Percentiles rank a stretch among this genome's conserved stretches.
These are phyloP conservation scores for Auriscalpium orientale DNA, from an alignment of 768 basidiomycete species.

Conservation along the genomic window DNA sequence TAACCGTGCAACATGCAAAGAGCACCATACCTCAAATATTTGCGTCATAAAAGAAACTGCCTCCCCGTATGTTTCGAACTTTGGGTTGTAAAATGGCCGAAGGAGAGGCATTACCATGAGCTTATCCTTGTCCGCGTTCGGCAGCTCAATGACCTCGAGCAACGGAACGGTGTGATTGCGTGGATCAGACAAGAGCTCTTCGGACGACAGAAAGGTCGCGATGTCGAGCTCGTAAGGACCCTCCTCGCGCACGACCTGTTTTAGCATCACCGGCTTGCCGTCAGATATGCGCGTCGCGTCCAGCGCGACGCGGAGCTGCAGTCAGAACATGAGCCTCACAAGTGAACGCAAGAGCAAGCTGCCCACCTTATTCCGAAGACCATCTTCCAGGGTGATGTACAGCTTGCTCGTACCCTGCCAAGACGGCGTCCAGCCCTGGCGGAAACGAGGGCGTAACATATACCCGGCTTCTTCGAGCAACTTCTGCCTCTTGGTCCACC, in stretches of 20 bases:
- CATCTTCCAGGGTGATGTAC: slow-evolving; percentile 4
- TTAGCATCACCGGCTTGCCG: slow-evolving; percentile 14
- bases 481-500: slow-evolving; percentile 7
- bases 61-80: slow-evolving; percentile 20
- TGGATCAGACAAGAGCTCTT: slow-evolving; percentile 6
- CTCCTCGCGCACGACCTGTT: slow-evolving; percentile 1
- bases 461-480: slow-evolving; percentile 1
- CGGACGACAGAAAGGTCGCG: slow-evolving; percentile 1
- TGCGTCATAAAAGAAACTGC: slow-evolving; percentile 19
- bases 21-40: slow-evolving; percentile 14
- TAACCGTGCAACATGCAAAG: not conserved
- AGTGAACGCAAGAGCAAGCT: not conserved
- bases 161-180: slow-evolving; percentile 19
- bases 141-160: slow-evolving; percentile 12
- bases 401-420: not conserved
- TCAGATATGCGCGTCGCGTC: slow-evolving; percentile 15
- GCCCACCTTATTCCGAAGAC: slow-evolving; percentile 2
- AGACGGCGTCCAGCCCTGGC: slow-evolving; percentile 6
- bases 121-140: slow-evolving; percentile 3
- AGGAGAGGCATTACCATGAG: slow-evolving; percentile 19
- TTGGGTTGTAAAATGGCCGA: slow-evolving; percentile 12
- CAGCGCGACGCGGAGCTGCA: slow-evolving; percentile 2
- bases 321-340: not conserved
- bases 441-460: slow-evolving; percentile 7
- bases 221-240: slow-evolving; percentile 7